Percentiles rank a stretch among this genome's conserved stretches.
Evolutionary conservation across 192 early-diverging fungal species (phyloP).

Genomic region (Blastocladiella britannica): DNA sequence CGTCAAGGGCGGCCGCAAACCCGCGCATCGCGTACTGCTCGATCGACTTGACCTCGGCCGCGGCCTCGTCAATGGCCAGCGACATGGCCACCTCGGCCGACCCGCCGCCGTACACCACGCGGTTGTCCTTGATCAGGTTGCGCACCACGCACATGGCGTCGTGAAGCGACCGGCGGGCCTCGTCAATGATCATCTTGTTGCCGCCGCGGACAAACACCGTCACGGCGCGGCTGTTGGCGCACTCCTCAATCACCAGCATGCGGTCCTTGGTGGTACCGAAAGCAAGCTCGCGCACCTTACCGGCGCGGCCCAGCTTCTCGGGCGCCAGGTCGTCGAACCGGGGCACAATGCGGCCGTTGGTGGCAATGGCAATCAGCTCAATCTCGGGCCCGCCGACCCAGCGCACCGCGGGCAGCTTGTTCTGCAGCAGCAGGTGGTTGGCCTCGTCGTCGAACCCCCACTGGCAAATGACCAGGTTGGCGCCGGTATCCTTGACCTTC

Average conservation of each 20-base stretch:
- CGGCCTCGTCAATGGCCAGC: conserved; percentile 76
- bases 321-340: conserved; percentile 83
- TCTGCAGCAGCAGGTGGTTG: conserved; percentile 95
- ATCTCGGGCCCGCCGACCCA: conserved; percentile 99
- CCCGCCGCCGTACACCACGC: conserved; percentile 97
- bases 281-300: conserved; percentile 77
- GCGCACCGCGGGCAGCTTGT: conserved; percentile 87
- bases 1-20: conserved; percentile 91
- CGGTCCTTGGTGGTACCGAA: conserved; percentile 98
- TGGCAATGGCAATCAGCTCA: conserved; percentile 98
- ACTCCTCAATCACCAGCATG: conserved; percentile 99
- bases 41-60: conserved; percentile 68
- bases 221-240: conserved; percentile 93
- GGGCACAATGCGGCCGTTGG: conserved; percentile 99
- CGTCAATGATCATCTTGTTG: conserved; percentile 99
- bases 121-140: conserved; percentile 88
- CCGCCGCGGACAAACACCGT: conserved; percentile 93
- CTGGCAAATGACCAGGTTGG: conserved; percentile 96
- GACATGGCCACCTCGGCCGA: conserved; percentile 92
- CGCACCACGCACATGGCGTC: conserved; percentile 99
- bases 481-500: conserved; percentile 91
- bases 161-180: conserved; percentile 91
- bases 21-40: conserved; percentile 99
- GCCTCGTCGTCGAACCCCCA: conserved; percentile 99
- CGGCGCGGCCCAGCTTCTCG: conserved; percentile 82